phyloP scores from a whole-genome alignment of 139 green algal species.

The Closterium sp. region DNA sequence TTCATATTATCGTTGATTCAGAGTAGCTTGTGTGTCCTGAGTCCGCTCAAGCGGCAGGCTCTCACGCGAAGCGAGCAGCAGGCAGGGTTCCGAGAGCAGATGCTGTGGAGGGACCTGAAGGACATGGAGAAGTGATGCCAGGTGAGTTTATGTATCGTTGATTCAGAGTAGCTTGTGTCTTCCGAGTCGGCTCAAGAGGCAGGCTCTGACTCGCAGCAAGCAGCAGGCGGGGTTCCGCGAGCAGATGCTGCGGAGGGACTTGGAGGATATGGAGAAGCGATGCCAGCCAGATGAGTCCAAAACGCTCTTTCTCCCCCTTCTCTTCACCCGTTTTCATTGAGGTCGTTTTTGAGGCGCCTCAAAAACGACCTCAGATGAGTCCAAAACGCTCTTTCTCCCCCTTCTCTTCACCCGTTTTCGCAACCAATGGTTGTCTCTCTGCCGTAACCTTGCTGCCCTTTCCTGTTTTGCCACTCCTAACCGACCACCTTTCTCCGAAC shows the following conservation, averaged over 20 bases:
- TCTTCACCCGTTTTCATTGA: background rate
- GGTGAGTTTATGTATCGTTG: too few species aligned
- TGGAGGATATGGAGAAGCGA: slow-evolving; percentile 46
- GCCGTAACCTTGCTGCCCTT: background rate
- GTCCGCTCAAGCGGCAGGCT: too few species aligned
- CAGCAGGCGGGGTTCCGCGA: slow-evolving; percentile 46
- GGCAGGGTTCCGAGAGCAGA: slow-evolving; percentile 48
- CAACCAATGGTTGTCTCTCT: background rate
- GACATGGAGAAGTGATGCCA: slow-evolving; percentile 51
- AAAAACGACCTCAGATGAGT: too few species aligned
- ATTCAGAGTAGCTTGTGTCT: too few species aligned
- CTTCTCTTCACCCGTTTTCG: background rate
- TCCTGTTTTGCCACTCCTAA: background rate
- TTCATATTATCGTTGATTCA: too few species aligned
- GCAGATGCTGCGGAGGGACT: slow-evolving; percentile 43
- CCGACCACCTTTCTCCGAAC: too few species aligned
- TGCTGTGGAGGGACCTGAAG: slow-evolving; percentile 36
- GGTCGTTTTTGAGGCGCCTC: too few species aligned
- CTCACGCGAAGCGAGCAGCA: slow-evolving; percentile 35
- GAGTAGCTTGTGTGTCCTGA: too few species aligned
- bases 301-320: background rate
- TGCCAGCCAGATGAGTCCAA: slow-evolving; percentile 35
- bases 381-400: background rate
- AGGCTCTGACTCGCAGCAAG: slow-evolving; percentile 11
- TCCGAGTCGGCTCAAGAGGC: too few species aligned